phyloP scores from a whole-genome alignment of 1,284 basidiomycete genomes.

The Volvariella surrecta region DNA sequence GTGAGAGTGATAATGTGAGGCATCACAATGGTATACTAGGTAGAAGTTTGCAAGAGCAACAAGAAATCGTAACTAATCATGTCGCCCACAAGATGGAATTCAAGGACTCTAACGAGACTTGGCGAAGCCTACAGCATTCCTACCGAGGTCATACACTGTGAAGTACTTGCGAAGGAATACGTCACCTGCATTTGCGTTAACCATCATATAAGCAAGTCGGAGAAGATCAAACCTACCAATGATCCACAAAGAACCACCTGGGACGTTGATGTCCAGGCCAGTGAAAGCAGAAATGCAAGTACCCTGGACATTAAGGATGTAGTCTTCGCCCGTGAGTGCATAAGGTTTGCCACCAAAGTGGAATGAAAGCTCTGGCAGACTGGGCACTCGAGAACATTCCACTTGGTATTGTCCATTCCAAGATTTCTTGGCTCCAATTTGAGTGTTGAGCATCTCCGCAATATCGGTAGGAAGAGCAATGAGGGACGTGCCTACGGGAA shows the following conservation, averaged over 20 bases:
- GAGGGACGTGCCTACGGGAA: slow-evolving; percentile 67
- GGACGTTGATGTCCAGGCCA: slow-evolving; percentile 86
- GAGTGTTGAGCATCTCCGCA: slow-evolving; percentile 96
- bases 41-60: no score
- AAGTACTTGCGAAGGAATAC: slow-evolving; percentile 87
- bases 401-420: slow-evolving; percentile 96
- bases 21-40: no score
- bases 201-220: slow-evolving; percentile 7
- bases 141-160: slow-evolving; percentile 89
- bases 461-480: slow-evolving; percentile 92
- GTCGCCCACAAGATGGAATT: no score
- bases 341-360: slow-evolving; percentile 78
- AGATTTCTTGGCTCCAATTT: slow-evolving; percentile 86
- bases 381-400: slow-evolving; percentile 80
- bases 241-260: slow-evolving; percentile 88
- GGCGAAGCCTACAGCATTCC: slow-evolving; percentile 85
- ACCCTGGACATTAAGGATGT: slow-evolving; percentile 82
- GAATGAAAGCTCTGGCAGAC: slow-evolving; percentile 84
- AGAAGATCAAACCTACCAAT: slow-evolving; percentile 51
- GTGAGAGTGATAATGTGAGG: no score
- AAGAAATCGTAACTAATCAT: no score
- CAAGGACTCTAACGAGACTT: no score
- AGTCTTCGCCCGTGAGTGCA: slow-evolving; percentile 78
- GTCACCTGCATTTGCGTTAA: slow-evolving; percentile 41
- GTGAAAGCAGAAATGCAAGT: slow-evolving; percentile 95